phyloP scores from a whole-genome alignment of 2,329 filamentous ascomycete species.

The Penicillium oxalicum region DNA sequence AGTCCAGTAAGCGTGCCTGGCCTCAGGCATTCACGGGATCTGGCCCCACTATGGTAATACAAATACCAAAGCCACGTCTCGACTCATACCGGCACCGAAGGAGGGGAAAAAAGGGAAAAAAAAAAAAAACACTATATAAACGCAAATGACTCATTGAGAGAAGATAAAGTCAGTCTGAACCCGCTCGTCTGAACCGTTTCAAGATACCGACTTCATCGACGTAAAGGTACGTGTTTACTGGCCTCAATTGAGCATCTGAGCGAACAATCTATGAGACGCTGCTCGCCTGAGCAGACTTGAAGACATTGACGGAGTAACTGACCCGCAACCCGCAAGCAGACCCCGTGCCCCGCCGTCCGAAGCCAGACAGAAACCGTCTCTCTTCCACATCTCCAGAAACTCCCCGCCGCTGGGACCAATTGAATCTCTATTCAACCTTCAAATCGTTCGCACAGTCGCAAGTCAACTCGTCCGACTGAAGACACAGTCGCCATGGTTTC shows the following conservation, averaged over 20 bases:
- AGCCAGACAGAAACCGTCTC: slow-evolving; percentile 13
- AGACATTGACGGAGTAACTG: slow-evolving; percentile 9
- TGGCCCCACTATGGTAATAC: slow-evolving; percentile 2
- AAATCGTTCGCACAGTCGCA: slow-evolving; percentile 6
- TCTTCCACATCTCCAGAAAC: slow-evolving; percentile 8
- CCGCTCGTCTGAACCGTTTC: neutral
- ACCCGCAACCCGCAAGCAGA: slow-evolving; percentile 14
- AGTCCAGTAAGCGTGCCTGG: neutral
- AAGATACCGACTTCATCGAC: neutral
- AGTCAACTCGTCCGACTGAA: neutral
- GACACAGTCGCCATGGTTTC: slow-evolving; percentile 32
- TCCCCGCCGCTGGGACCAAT: slow-evolving; percentile 12
- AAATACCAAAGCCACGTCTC: slow-evolving; percentile 2
- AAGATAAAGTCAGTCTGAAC: slow-evolving; percentile 3
- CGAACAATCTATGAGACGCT: too few species aligned
- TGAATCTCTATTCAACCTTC: slow-evolving; percentile 7
- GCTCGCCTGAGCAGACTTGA: neutral
- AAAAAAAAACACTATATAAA: slow-evolving; percentile 1
- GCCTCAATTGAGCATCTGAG: too few species aligned
- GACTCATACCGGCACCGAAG: too few species aligned
- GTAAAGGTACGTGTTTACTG: neutral
- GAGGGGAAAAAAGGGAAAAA: neutral
- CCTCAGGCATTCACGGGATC: neutral
- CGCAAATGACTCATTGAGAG: slow-evolving; percentile 5
- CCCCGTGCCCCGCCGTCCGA: slow-evolving; percentile 18